A percentile compares a stretch with the other conserved stretches of the same genome.
Evolutionary conservation across 2,329 filamentous ascomycete species (phyloP).

Genomic region (Penicillium sp.): DNA sequence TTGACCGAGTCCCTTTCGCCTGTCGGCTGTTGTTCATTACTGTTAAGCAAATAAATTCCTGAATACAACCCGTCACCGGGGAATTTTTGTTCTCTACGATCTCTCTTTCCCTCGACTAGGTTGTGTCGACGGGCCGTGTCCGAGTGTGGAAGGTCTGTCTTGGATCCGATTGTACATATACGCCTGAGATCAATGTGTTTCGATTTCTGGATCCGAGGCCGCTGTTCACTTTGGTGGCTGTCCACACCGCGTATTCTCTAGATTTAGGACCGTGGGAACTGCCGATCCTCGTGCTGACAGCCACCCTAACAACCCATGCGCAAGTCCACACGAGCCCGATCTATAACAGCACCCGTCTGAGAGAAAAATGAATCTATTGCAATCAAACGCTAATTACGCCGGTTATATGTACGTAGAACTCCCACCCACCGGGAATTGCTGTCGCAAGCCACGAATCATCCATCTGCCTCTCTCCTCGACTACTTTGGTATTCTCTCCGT

Average conservation of each 20-base stretch:
- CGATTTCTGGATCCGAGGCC: too few relatives aligned
- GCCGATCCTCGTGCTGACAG: too few relatives aligned
- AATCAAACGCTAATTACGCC: constrained; percentile 38
- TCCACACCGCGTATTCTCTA: too few relatives aligned
- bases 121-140: constrained; percentile 17
- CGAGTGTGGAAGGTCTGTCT: constrained; percentile 19
- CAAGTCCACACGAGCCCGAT: too few relatives aligned
- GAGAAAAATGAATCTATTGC: constrained; percentile 24
- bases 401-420: constrained; percentile 26
- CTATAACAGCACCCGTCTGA: background rate
- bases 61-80: constrained; percentile 7
- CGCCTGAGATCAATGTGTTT: constrained; percentile 25
- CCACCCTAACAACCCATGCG: too few relatives aligned
- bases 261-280: too few relatives aligned
- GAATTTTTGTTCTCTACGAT: background rate
- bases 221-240: too few relatives aligned
- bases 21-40: constrained; percentile 19
- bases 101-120: constrained; percentile 6
- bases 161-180: constrained; percentile 35
- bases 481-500: too few relatives aligned
- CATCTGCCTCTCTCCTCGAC: too few relatives aligned
- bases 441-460: background rate
- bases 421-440: constrained; percentile 5
- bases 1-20: constrained; percentile 14
- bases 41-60: constrained; percentile 17